Conservation (phyloP, 164 flowering plant species). For the Chloranthus sessilifolius region DNA sequence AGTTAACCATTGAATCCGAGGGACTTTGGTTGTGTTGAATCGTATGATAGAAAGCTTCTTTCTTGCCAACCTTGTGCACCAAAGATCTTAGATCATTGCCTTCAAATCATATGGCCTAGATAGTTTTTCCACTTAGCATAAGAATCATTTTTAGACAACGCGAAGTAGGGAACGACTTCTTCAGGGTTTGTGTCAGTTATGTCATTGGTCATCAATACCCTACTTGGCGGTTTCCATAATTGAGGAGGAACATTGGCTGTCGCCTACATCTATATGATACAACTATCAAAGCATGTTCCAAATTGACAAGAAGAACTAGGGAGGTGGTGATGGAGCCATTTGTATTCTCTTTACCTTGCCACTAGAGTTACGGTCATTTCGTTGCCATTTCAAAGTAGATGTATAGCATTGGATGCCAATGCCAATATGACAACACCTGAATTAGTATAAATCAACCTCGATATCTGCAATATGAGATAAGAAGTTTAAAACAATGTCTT, state of each 20-base stretch:
- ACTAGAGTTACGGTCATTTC: constrained; percentile 49
- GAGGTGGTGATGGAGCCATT: not conserved
- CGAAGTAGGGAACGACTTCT: constrained; percentile 27
- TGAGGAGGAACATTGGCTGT: constrained; percentile 55
- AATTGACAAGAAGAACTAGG: not conserved
- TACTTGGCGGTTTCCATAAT: constrained; percentile 76
- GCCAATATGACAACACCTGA: constrained; percentile 77
- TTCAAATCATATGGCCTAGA: no score
- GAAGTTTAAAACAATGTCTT: constrained; percentile 3
- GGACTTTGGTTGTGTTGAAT: no score
- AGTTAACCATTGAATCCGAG: no score
- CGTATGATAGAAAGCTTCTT: no score
- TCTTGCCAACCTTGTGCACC: no score
- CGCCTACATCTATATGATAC: constrained; percentile 36
- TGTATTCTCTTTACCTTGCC: constrained; percentile 35
- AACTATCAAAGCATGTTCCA: not conserved
- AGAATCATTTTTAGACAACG: constrained; percentile 30
- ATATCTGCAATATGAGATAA: constrained; percentile 45
- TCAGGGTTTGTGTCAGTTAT: constrained; percentile 14
- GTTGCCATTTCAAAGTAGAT: constrained; percentile 94
- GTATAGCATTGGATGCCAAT: constrained; percentile 82
- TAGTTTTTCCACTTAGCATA: no score
- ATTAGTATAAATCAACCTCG: constrained; percentile 78
- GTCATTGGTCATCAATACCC: constrained; percentile 38
- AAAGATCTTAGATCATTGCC: no score